A percentile compares a stretch with the other conserved stretches of the same genome.
Evolutionary conservation across 805 yeast genomes (phyloP).

Genomic region (Wickerhamomyces ciferrii): DNA sequence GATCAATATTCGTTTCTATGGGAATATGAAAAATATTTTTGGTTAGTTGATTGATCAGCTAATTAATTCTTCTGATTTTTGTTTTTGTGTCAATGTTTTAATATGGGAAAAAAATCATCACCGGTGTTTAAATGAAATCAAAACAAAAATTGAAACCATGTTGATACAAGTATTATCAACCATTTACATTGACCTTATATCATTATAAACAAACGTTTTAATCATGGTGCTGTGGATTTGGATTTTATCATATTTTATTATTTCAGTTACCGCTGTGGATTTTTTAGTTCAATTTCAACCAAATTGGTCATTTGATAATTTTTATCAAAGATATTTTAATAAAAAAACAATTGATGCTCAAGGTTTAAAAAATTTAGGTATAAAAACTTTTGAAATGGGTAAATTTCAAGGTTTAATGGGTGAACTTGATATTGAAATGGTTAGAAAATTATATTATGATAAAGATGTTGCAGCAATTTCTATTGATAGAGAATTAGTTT

Average conservation of each 20-base stretch:
- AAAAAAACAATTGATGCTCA: conserved; percentile 3
- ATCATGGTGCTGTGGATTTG: neutral
- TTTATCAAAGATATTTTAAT: conserved; percentile 12
- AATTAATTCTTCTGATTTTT: too few species aligned
- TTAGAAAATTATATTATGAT: conserved; percentile 29
- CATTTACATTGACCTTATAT: too few species aligned
- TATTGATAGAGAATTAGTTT: conserved; percentile 26
- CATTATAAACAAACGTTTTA: neutral
- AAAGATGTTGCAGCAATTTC: conserved; percentile 29
- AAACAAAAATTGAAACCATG: neutral
- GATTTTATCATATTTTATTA: neutral
- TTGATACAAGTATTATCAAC: too few species aligned
- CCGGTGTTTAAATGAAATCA: too few species aligned
- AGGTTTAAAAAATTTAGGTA: conserved; percentile 9
- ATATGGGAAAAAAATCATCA: too few species aligned
- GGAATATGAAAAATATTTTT: neutral
- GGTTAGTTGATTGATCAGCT: too few species aligned
- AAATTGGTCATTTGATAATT: conserved; percentile 12
- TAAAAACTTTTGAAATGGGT: conserved; percentile 24
- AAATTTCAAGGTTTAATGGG: conserved; percentile 30
- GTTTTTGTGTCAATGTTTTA: too few species aligned
- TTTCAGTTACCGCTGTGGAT: conserved; percentile 5
- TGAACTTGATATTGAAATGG: conserved; percentile 24
- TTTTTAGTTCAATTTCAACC: conserved; percentile 24
- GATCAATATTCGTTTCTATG: neutral